Percentiles rank a stretch among this genome's conserved stretches.
Evolutionary conservation across 2,329 filamentous ascomycete species (phyloP).

Genomic region (Aspergillus terreus): DNA sequence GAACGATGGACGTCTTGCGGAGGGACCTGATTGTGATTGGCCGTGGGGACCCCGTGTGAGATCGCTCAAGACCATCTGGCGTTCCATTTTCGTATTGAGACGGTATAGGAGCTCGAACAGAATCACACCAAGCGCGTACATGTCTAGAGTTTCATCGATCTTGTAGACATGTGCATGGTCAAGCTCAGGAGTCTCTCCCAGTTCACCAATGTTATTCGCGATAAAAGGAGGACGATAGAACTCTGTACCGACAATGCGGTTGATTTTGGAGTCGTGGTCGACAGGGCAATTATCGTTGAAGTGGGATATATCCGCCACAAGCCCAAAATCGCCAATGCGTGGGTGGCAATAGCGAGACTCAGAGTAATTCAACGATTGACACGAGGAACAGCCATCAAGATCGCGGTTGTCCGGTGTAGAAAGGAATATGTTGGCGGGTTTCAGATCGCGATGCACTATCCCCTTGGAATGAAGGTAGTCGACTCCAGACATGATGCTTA

Average conservation of each 20-base stretch:
- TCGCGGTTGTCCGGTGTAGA: constrained; percentile 49
- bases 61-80: constrained; percentile 40
- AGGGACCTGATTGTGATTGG: neutral
- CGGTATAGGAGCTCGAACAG: constrained; percentile 58
- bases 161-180: constrained; percentile 14
- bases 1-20: constrained; percentile 20
- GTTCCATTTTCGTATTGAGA: constrained; percentile 51
- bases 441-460: constrained; percentile 64
- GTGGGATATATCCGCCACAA: constrained; percentile 55
- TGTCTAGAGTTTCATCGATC: constrained; percentile 54
- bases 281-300: constrained; percentile 26
- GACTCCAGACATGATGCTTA: constrained; percentile 59
- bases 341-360: constrained; percentile 49
- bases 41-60: constrained; percentile 29
- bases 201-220: neutral
- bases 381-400: constrained; percentile 45
- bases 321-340: constrained; percentile 65
- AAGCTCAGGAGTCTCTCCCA: neutral
- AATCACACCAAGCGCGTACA: constrained; percentile 61
- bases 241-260: constrained; percentile 56
- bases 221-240: constrained; percentile 55
- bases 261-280: constrained; percentile 19
- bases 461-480: constrained; percentile 60
- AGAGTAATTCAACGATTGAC: constrained; percentile 27
- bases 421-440: constrained; percentile 66